Conservation (phyloP, 1,284 basidiomycete genomes). For the Anthracocystis walkeri region DNA sequence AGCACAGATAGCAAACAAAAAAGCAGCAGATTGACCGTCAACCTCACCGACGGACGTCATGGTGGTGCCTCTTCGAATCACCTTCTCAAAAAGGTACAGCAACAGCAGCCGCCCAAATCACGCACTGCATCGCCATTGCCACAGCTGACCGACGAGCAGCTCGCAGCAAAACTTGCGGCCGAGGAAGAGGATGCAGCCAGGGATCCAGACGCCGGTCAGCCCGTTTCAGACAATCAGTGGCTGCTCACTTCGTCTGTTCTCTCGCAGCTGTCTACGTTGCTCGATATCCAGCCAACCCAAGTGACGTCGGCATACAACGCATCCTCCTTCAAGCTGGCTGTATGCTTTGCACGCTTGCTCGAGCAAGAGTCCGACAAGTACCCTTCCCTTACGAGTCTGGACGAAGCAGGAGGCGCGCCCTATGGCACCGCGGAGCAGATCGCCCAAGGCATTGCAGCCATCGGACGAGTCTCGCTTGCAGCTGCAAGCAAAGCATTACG, state of each 20-base stretch:
- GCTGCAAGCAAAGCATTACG: slow-evolving; percentile 45
- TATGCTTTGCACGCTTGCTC: slow-evolving; percentile 51
- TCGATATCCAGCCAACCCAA: slow-evolving; percentile 45
- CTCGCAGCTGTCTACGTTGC: slow-evolving; percentile 58
- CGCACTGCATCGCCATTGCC: slow-evolving; percentile 10
- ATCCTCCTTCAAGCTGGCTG: slow-evolving; percentile 56
- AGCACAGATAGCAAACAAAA: slow-evolving; percentile 3
- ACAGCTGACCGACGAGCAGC: slow-evolving; percentile 51
- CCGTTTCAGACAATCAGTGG: slow-evolving; percentile 64
- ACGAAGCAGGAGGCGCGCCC: slow-evolving; percentile 38
- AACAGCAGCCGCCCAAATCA: slow-evolving; percentile 3
- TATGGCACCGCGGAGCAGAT: slow-evolving; percentile 44
- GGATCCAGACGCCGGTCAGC: slow-evolving; percentile 38
- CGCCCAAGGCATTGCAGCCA: slow-evolving; percentile 38
- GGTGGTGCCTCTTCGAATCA: slow-evolving; percentile 29
- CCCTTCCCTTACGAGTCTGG: slow-evolving; percentile 37
- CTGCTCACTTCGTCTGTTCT: slow-evolving; percentile 65
- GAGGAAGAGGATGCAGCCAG: slow-evolving; percentile 48
- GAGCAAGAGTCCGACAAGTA: slow-evolving; percentile 43
- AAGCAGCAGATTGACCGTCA: slow-evolving; percentile 40
- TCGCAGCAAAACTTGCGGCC: slow-evolving; percentile 56
- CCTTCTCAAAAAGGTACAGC: slow-evolving; percentile 20
- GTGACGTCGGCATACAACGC: slow-evolving; percentile 56
- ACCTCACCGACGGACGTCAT: slow-evolving; percentile 61
- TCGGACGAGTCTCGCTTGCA: slow-evolving; percentile 24